phyloP scores from a whole-genome alignment of 192 early-diverging fungal genomes.

The Neocallimastix lanati region DNA sequence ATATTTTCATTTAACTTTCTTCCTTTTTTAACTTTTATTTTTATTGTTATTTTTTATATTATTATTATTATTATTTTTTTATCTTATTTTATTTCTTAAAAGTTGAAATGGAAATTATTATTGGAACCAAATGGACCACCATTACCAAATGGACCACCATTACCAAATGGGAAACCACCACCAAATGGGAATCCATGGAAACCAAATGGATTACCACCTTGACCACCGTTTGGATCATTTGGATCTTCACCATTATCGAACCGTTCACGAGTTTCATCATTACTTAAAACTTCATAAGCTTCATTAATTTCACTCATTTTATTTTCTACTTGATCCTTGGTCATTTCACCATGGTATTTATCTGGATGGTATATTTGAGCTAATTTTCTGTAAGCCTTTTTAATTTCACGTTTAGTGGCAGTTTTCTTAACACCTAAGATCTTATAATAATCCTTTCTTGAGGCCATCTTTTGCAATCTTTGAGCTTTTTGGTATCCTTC shows the following conservation, averaged over 20 bases:
- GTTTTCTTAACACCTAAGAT: constrained; percentile 60
- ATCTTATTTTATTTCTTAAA: too few species aligned
- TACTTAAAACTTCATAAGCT: constrained; percentile 59
- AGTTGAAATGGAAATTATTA: too few species aligned
- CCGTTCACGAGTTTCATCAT: constrained; percentile 25
- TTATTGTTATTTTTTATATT: too few species aligned
- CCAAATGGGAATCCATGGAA: constrained; percentile 24
- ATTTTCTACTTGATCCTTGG: constrained; percentile 52
- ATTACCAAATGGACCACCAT: not conserved
- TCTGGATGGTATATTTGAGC: constrained; percentile 78
- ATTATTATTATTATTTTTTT: too few species aligned
- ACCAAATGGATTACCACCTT: constrained; percentile 26
- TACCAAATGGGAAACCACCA: constrained; percentile 5
- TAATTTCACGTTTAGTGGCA: constrained; percentile 63
- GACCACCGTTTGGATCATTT: constrained; percentile 48
- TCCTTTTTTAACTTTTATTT: too few species aligned
- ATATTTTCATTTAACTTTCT: too few species aligned
- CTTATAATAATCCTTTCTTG: constrained; percentile 86
- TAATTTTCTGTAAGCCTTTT: constrained; percentile 76
- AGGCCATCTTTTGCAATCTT: constrained; percentile 27
- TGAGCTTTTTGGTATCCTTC: constrained; percentile 44
- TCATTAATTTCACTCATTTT: constrained; percentile 89
- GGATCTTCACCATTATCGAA: constrained; percentile 67
- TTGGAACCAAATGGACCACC: too few species aligned
- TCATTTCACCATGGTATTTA: constrained; percentile 55